Conservation (phyloP, 2,329 filamentous ascomycete genomes). For the Davidsoniella australis region DNA sequence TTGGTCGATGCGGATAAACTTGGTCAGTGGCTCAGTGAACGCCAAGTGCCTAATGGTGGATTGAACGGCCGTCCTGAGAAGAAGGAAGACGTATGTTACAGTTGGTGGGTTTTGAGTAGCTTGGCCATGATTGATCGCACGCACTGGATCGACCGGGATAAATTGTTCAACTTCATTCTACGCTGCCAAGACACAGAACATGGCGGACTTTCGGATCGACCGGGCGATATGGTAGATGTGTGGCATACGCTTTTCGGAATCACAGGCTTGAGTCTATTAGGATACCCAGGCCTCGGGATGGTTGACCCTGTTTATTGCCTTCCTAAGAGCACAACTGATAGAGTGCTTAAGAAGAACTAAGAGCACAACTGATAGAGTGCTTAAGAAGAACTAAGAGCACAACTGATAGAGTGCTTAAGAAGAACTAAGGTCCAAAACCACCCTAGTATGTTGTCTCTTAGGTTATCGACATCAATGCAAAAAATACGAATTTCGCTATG, state of each 20-base stretch:
- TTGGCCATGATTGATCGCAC: slow-evolving; percentile 72
- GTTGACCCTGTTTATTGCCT: slow-evolving; percentile 83
- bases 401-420: slow-evolving; percentile 31
- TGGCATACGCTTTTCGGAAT: slow-evolving; percentile 89
- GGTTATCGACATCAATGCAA: no score
- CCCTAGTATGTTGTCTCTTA: not conserved
- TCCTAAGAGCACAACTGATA: slow-evolving; percentile 49
- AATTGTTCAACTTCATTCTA: slow-evolving; percentile 68
- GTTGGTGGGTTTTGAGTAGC: slow-evolving; percentile 95
- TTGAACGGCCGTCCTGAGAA: slow-evolving; percentile 93
- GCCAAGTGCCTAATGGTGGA: slow-evolving; percentile 73
- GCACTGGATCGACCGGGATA: slow-evolving; percentile 82
- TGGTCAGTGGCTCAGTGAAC: slow-evolving; percentile 80
- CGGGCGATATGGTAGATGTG: slow-evolving; percentile 90
- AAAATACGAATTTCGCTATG: no score
- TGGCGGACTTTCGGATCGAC: slow-evolving; percentile 78
- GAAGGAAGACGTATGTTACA: slow-evolving; percentile 92
- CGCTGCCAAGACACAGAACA: slow-evolving; percentile 69
- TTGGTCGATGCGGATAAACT: slow-evolving; percentile 68
- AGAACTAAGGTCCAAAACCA: not conserved
- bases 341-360: slow-evolving; percentile 20
- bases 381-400: slow-evolving; percentile 21
- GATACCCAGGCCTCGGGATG: slow-evolving; percentile 56
- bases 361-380: slow-evolving; percentile 38
- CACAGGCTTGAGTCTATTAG: slow-evolving; percentile 71